Evolutionary conservation across 1,284 basidiomycete genomes (phyloP).

Genomic region (Pseudozyma tsukubaensis): DNA sequence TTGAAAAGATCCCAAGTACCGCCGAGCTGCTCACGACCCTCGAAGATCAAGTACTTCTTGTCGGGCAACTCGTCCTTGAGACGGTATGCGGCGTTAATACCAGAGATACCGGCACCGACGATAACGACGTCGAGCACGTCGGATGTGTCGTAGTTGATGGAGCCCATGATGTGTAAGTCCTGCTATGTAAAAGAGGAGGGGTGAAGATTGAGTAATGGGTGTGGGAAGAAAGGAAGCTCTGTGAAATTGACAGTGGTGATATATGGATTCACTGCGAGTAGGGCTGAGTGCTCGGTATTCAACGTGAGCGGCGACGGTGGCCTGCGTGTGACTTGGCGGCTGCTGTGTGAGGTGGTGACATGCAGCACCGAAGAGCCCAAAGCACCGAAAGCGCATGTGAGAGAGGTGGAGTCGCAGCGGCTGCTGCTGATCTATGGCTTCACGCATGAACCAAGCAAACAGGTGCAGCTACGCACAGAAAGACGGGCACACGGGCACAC

Average conservation of each 20-base stretch:
- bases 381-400: neutral
- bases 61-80: slow-evolving; percentile 50
- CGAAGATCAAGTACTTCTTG: slow-evolving; percentile 57
- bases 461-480: neutral
- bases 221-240: neutral
- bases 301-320: neutral
- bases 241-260: neutral
- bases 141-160: slow-evolving; percentile 34
- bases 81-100: slow-evolving; percentile 66
- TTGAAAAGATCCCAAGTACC: slow-evolving; percentile 65
- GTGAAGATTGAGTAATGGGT: neutral
- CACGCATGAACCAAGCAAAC: neutral
- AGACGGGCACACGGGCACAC: neutral
- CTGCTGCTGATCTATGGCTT: neutral
- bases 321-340: neutral
- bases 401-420: neutral
- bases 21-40: slow-evolving; percentile 49
- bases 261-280: too few species aligned
- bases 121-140: slow-evolving; percentile 59
- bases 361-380: neutral
- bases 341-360: slow-evolving; percentile 1
- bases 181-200: neutral
- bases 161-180: slow-evolving; percentile 33
- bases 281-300: too few species aligned
- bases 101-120: slow-evolving; percentile 66